Evolutionary conservation across 345 rosid genomes (phyloP).

Genomic region (Trapa bicornis): DNA sequence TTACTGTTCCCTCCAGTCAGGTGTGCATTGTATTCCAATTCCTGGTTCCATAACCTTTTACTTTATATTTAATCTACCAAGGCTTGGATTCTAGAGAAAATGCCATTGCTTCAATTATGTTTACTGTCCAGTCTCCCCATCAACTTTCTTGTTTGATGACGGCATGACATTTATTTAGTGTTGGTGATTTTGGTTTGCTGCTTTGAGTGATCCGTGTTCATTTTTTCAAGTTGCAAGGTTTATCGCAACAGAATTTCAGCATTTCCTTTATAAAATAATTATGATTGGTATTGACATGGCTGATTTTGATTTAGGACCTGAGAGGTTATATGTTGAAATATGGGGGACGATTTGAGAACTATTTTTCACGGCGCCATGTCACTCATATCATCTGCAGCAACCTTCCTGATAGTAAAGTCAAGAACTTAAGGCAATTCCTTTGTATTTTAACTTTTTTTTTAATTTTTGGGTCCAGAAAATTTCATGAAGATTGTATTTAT

Average conservation of each 20-base stretch:
- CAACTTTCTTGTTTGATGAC: neutral
- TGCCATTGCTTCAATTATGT: neutral
- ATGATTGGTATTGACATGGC: neutral
- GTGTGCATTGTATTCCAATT: conserved; percentile 17
- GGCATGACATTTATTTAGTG: neutral
- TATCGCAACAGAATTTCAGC: neutral
- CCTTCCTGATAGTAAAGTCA: conserved; percentile 75
- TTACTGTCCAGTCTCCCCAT: neutral
- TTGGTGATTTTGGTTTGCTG: neutral
- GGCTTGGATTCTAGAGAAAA: neutral
- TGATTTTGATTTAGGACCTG: conserved; percentile 42
- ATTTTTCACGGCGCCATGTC: conserved; percentile 68
- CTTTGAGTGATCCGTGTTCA: neutral
- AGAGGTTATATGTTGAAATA: conserved; percentile 56
- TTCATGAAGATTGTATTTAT: neutral
- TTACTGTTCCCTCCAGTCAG: conserved; percentile 86
- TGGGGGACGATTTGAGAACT: conserved; percentile 78
- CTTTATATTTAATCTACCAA: neutral
- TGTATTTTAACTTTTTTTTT: conserved; percentile 4
- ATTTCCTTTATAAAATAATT: neutral
- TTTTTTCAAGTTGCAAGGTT: neutral
- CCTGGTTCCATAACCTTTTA: neutral
- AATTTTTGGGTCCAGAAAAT: neutral
- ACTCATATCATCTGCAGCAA: conserved; percentile 90
- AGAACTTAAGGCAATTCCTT: conserved; percentile 54